Base-by-base conservation (phyloP, 345 rosid species). In the Pistacia vera region DNA sequence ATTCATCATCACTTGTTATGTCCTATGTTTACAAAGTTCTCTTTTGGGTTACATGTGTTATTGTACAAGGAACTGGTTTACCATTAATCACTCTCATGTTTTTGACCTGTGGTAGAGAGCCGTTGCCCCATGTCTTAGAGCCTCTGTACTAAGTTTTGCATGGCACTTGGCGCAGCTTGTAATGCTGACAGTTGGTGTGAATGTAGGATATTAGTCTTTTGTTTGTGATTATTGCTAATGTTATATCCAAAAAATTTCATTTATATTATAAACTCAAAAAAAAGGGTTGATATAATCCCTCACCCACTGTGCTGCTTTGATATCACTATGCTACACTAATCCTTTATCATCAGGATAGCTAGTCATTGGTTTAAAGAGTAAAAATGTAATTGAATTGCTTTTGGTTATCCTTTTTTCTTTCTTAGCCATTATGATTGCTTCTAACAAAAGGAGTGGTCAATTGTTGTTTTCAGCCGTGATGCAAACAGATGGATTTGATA, bases 401-500 rank as follows among this genome's bases (percentile, higher is more conserved):
- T 41, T 7, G 46, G 8, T 41, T 41, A 41, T 6, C 8, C 46
- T 8, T 5, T 41, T 6, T 41, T 5, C 46, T 41, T 41, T 41
- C 46, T 41, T 30, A 30, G 33, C 33, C 33, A 30, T 30, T 30
- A 30, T 49, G 41, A 14, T 8, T 16, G 28, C 30, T 49, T 35
- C 61, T 62, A 62, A 73, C 46, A 62, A 28, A 18, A 16, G 51
- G 17, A 25, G 10, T 46, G 25, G 48, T 81, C 46, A 46, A 35
- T 60, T 61, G 48, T 52, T 76, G 61, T 71, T 65, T 72, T 35
- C 84, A 90, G 97, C 90, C 73, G 97, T 90, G 84, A 89, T 89
- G 93, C 90, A 92, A 81, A 89, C 92, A 28, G 97, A 92, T 63
- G 97, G 95, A 51, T 92, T 87, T 77, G 88, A 60, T 83, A 83